A percentile compares a stretch with the other conserved stretches of the same genome.
phyloP scores from a whole-genome alignment of 306 rosid genomes.

The Castanospermum australe region DNA sequence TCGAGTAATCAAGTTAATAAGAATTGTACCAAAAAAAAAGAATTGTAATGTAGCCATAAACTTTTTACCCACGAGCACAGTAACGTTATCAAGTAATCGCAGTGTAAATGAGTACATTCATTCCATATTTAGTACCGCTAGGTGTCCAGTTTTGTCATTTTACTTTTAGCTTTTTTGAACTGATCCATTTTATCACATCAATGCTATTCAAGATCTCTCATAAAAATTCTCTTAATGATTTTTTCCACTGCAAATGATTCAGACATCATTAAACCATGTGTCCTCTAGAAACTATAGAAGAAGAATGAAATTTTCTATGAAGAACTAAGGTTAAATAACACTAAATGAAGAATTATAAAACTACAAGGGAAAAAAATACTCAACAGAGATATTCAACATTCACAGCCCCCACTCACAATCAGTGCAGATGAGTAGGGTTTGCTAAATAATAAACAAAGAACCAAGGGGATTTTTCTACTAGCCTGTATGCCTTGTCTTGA shows the following conservation, averaged over 20 bases:
- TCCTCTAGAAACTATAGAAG: not conserved
- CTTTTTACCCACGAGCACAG: no score
- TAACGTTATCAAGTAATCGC: no score
- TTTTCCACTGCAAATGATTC: not conserved
- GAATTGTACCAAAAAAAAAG: no score
- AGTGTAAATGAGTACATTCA: no score
- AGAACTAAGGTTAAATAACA: not conserved
- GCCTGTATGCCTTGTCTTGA: not conserved
- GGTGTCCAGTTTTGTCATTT: no score
- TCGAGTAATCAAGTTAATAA: no score
- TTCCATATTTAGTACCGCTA: no score
- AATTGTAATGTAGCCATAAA: no score
- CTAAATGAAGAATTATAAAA: not conserved
- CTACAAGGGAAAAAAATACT: not conserved
- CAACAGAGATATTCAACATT: conserved; percentile 24
- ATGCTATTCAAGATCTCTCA: not conserved
- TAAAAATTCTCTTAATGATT: not conserved
- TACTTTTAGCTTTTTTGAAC: not conserved
- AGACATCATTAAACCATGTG: not conserved
- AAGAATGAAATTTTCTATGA: not conserved
- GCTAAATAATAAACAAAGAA: conserved; percentile 9
- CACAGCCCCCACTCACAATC: conserved; percentile 9
- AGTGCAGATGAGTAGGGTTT: not conserved
- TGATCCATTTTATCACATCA: not conserved
- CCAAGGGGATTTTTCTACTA: conserved; percentile 11